Conservation (phyloP, 805 yeast species). For the baker's yeast (Saccharomyces cerevisiae) region DNA sequence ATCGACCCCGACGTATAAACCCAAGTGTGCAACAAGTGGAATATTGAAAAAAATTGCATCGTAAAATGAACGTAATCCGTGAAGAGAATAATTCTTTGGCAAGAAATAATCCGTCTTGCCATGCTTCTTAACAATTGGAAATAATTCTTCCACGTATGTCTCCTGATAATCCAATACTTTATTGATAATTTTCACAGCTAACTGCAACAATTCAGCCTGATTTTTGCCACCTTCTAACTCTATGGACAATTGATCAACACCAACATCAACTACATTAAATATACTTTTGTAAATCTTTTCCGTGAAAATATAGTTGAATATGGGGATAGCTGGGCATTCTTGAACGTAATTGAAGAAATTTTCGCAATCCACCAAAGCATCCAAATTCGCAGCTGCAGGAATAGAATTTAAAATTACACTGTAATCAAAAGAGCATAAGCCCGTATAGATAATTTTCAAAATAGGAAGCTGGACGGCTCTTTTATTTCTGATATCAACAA, state of each 20-base stretch:
- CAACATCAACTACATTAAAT: constrained; percentile 48
- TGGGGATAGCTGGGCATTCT: constrained; percentile 62
- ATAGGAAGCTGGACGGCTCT: constrained; percentile 45
- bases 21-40: constrained; percentile 64
- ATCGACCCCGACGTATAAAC: constrained; percentile 61
- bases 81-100: constrained; percentile 40
- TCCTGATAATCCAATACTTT: constrained; percentile 46
- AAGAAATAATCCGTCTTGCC: constrained; percentile 17
- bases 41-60: constrained; percentile 66
- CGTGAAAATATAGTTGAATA: constrained; percentile 53
- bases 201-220: constrained; percentile 28
- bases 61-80: constrained; percentile 54
- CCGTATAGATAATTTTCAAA: constrained; percentile 41
- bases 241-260: constrained; percentile 43
- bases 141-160: constrained; percentile 42
- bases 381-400: constrained; percentile 44
- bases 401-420: constrained; percentile 44
- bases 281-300: constrained; percentile 49
- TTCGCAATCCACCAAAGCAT: constrained; percentile 37
- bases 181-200: constrained; percentile 41
- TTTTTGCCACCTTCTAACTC: constrained; percentile 22
- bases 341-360: constrained; percentile 46
- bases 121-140: constrained; percentile 29
- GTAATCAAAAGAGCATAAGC: constrained; percentile 45
- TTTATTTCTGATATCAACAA: constrained; percentile 28